Conservation (phyloP, 768 basidiomycete species). For the Termitomyces eurrhizus region DNA sequence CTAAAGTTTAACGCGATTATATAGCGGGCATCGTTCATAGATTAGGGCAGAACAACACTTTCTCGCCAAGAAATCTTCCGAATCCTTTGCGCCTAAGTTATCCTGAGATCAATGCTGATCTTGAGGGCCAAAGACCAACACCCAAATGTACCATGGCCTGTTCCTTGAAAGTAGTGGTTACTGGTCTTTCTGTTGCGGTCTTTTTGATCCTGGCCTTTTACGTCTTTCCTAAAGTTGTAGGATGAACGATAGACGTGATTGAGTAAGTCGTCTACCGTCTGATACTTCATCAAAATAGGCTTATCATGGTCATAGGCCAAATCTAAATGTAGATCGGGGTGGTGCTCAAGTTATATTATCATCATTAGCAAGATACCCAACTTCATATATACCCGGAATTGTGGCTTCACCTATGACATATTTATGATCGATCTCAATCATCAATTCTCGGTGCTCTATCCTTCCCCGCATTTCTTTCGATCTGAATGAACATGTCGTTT, state of each 20-base stretch:
- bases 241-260: not conserved
- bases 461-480: not conserved
- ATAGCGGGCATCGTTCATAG: not conserved
- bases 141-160: not conserved
- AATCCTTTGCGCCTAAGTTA: not conserved
- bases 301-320: not conserved
- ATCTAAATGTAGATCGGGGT: not conserved
- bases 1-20: too few relatives aligned
- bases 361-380: not conserved
- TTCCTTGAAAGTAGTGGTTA: not conserved
- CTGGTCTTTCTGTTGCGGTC: not conserved
- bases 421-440: not conserved
- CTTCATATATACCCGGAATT: not conserved
- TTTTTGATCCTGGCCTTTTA: not conserved
- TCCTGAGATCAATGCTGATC: not conserved
- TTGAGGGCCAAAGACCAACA: not conserved
- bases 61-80: not conserved
- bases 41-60: not conserved
- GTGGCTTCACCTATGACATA: not conserved
- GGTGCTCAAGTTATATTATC: not conserved
- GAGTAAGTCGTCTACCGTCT: not conserved
- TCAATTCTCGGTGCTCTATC: not conserved
- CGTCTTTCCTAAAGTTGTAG: slow-evolving; percentile 2
- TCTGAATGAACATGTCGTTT: not conserved
- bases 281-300: not conserved